Percentiles rank a stretch among this genome's conserved stretches.
phyloP scores from a whole-genome alignment of 1,284 basidiomycete species.

The Paramarasmius palmivorus region DNA sequence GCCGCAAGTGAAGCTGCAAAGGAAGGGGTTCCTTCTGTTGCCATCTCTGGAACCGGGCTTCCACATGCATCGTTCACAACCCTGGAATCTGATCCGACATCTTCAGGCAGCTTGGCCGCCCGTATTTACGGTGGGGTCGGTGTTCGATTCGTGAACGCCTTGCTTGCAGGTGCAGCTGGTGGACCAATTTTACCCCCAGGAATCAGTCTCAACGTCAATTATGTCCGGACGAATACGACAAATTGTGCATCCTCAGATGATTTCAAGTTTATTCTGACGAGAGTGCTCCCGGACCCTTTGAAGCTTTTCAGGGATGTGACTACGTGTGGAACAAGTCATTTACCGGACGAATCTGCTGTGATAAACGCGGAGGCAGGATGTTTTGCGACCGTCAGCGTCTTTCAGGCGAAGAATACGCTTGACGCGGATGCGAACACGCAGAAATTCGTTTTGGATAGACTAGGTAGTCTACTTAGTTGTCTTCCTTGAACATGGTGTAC shows the following conservation, averaged over 20 bases:
- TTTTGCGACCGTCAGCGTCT: slow-evolving; percentile 47
- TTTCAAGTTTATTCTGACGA: slow-evolving; percentile 47
- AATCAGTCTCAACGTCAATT: slow-evolving; percentile 53
- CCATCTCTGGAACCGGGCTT: slow-evolving; percentile 36
- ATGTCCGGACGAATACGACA: slow-evolving; percentile 32
- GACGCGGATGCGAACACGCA: slow-evolving; percentile 43
- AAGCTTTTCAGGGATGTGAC: slow-evolving; percentile 35
- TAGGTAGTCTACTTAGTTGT: slow-evolving; percentile 33
- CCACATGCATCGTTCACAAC: slow-evolving; percentile 39
- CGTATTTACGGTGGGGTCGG: slow-evolving; percentile 36
- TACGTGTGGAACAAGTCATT: slow-evolving; percentile 39
- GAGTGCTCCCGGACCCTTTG: slow-evolving; percentile 29
- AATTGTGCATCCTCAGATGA: slow-evolving; percentile 35
- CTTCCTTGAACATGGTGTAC: neutral
- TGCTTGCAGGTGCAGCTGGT: slow-evolving; percentile 22
- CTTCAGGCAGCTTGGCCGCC: slow-evolving; percentile 29
- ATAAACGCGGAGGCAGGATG: slow-evolving; percentile 34
- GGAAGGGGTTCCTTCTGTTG: slow-evolving; percentile 40
- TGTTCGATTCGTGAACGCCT: slow-evolving; percentile 28
- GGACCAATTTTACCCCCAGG: slow-evolving; percentile 39
- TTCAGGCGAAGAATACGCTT: slow-evolving; percentile 42
- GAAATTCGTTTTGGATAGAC: slow-evolving; percentile 34
- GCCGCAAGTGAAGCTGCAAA: slow-evolving; percentile 39
- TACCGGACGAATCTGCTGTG: slow-evolving; percentile 42
- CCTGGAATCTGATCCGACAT: slow-evolving; percentile 30